Evolutionary conservation across 306 rosid genomes (phyloP), one percentile per base, ranked within the genome.

Genomic region (Chamaecrista fasciculata): DNA sequence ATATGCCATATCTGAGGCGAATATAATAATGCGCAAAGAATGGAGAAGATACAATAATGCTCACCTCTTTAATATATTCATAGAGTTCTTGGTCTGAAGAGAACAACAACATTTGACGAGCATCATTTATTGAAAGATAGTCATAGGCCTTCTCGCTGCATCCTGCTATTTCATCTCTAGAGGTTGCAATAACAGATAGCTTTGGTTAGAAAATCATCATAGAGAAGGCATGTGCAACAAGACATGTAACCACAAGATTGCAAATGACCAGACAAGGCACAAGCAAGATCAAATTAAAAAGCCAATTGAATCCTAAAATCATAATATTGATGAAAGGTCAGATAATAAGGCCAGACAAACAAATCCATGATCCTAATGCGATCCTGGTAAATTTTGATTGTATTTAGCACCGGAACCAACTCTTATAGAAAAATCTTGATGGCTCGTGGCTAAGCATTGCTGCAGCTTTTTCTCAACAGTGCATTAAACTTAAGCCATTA

Each of bases 121-220:
- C 97, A 86, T 94, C 89, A 15, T 79, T 86, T 55, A 86, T 44
- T 14, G 96, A 88, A 42, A 94, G 96, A 78, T 49, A 83, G 71
- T 94, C 98, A 79, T 90, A 94, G 28, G 98, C 98, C 81, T 88
- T 90, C 89, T 94, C 97, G 20, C 97, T 86, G 87, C 98, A 94
- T 70, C 97, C 97, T 20, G 97, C 94, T 85, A 90, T 90, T 82
- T 94, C 98, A 62, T 94, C 98, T 71, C 98, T 94, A 83, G 14
- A 76, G 66, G 61, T 44, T 60, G 67, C 66, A 70, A 62, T n/a
- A 78, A 68, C 5, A 79, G 53, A 63, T 25, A 71, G 21, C 36
- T 42, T 48, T 36, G 3, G 65, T 59, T 8, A 83, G 73, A 81
- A 70, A 47, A 44, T 33, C 49, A 31, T 34, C 11, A 37, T 25